A percentile compares a stretch with the other conserved stretches of the same genome.
Evolutionary conservation across 1,284 basidiomycete genomes (phyloP).

Genomic region (Irpex lacteus): DNA sequence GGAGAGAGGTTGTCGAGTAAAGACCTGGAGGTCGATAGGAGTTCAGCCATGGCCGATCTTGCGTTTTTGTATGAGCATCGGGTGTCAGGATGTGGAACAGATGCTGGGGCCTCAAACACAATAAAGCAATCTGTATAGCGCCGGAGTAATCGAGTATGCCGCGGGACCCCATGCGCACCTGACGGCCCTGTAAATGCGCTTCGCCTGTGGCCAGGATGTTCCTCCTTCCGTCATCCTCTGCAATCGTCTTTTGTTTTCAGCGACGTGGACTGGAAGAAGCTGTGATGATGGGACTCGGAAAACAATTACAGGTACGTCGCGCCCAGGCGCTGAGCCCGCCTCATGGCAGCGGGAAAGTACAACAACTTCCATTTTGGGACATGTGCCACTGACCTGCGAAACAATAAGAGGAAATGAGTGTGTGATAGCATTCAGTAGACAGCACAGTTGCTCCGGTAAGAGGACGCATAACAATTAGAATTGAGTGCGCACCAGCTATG

Average conservation of each 20-base stretch:
- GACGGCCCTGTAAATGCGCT: neutral
- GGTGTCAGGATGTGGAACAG: neutral
- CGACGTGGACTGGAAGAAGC: neutral
- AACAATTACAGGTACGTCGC: neutral
- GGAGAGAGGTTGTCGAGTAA: neutral
- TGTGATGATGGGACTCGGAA: neutral
- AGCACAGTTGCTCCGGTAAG: neutral
- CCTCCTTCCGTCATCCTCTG: neutral
- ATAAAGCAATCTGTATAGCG: neutral
- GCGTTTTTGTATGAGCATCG: neutral
- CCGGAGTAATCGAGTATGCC: neutral
- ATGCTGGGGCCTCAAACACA: neutral
- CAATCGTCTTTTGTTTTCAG: neutral
- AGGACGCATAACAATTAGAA: neutral
- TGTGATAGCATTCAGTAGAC: neutral
- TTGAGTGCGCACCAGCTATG: neutral
- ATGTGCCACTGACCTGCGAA: neutral
- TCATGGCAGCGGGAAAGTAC: neutral
- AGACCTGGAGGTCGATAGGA: neutral
- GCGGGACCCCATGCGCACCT: neutral
- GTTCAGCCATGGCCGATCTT: neutral
- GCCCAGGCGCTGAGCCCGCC: neutral
- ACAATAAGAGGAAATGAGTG: neutral
- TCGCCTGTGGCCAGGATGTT: neutral
- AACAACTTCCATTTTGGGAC: constrained; percentile 1